Conservation (phyloP, 1,284 basidiomycete species). For the Cryptococcus jaspeensis region DNA sequence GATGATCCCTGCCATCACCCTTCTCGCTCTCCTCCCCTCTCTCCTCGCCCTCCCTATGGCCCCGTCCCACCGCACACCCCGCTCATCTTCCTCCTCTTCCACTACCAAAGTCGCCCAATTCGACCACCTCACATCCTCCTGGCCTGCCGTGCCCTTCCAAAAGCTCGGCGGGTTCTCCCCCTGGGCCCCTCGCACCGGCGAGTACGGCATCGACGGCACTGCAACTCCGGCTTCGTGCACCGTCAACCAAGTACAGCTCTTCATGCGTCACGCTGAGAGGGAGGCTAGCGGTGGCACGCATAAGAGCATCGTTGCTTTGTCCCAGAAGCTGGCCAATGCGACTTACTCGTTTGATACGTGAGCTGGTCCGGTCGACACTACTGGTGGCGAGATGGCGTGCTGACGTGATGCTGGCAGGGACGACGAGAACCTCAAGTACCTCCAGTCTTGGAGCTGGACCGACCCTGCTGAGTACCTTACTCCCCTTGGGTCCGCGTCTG, state of each 20-base stretch:
- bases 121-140: constrained; percentile 4
- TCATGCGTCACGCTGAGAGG: constrained; percentile 1
- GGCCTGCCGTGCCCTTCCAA: background rate
- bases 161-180: constrained; percentile 1
- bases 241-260: background rate
- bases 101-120: background rate
- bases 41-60: constrained; percentile 1
- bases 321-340: background rate
- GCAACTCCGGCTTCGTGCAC: background rate
- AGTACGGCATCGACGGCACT: background rate
- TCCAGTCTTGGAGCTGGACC: background rate
- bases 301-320: background rate
- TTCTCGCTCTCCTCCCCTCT: background rate
- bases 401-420: background rate
- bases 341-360: background rate
- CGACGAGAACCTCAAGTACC: constrained; percentile 1
- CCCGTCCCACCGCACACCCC: background rate
- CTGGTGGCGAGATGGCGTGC: background rate
- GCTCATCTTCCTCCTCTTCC: background rate
- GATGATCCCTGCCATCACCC: background rate
- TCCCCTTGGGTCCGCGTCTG: constrained; percentile 49
- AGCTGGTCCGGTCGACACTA: no score
- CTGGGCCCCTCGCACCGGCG: background rate
- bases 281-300: constrained; percentile 1
- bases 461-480: background rate